These are phyloP conservation scores for Mortierella sp. DNA, from an alignment of 371 early-diverging fungal species.

Conservation along the genomic window DNA sequence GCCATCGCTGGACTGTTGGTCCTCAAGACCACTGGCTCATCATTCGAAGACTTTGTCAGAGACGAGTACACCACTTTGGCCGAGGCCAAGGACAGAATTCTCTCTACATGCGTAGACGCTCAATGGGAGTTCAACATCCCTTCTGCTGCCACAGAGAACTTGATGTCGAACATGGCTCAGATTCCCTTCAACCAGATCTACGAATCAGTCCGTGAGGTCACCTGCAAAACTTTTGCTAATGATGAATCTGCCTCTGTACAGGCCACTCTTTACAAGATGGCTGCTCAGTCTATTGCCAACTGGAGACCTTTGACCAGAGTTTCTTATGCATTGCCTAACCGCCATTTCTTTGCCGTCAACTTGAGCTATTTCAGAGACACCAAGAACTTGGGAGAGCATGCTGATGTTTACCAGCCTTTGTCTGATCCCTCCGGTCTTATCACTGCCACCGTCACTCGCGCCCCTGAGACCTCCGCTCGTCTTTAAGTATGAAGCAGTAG, in stretches of 20 bases:
- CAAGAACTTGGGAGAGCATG: slow-evolving; percentile 76
- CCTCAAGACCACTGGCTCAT: slow-evolving; percentile 86
- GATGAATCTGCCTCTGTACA: slow-evolving; percentile 82
- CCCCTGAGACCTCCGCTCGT: slow-evolving; percentile 28
- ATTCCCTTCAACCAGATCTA: slow-evolving; percentile 72
- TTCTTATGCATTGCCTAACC: slow-evolving; percentile 86
- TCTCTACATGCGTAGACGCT: slow-evolving; percentile 82
- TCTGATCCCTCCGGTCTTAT: slow-evolving; percentile 85
- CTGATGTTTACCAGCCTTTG: slow-evolving; percentile 81
- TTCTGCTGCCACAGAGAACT: slow-evolving; percentile 31
- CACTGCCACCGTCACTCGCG: slow-evolving; percentile 78
- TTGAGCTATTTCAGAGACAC: slow-evolving; percentile 78
- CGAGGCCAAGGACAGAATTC: slow-evolving; percentile 83
- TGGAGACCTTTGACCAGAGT: slow-evolving; percentile 75
- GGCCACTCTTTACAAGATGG: slow-evolving; percentile 80
- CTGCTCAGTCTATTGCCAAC: slow-evolving; percentile 71
- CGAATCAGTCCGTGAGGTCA: slow-evolving; percentile 69
- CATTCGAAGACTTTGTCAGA: slow-evolving; percentile 81
- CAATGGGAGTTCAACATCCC: slow-evolving; percentile 72
- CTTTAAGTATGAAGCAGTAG: too few relatives aligned
- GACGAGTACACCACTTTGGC: slow-evolving; percentile 86
- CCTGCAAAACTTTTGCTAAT: slow-evolving; percentile 76
- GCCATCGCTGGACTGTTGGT: slow-evolving; percentile 74
- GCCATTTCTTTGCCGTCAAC: slow-evolving; percentile 85
- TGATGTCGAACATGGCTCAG: slow-evolving; percentile 48